These are phyloP conservation scores for Gossypioides kirkii DNA, from an alignment of 345 rosid species.

Conservation along the genomic window DNA sequence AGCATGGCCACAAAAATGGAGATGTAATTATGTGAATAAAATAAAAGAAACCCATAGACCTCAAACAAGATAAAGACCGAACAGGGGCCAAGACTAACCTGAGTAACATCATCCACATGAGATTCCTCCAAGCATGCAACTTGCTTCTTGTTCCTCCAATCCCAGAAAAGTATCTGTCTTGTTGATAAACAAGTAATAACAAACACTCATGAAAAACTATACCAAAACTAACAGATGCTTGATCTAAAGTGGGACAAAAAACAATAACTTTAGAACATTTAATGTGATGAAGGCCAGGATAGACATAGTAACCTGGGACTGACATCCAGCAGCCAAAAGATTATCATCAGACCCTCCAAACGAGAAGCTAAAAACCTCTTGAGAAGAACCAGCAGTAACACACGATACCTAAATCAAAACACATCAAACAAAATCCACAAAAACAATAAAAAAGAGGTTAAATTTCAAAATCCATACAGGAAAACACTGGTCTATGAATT, in stretches of 20 bases:
- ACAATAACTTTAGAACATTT: background rate
- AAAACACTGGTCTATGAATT: background rate
- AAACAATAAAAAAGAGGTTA: background rate
- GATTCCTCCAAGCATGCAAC: conserved; percentile 91
- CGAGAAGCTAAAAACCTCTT: conserved; percentile 75
- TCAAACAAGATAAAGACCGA: background rate
- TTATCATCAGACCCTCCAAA: conserved; percentile 66
- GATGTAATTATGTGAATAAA: background rate
- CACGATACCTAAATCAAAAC: conserved; percentile 49
- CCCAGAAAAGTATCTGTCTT: conserved; percentile 74
- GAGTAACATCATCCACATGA: conserved; percentile 85
- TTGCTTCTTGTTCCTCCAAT: conserved; percentile 90
- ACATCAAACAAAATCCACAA: background rate
- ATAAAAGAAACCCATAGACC: background rate
- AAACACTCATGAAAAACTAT: background rate
- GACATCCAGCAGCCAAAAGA: conserved; percentile 82
- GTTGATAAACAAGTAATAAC: conserved; percentile 12
- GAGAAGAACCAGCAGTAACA: conserved; percentile 40
- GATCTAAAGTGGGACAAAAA: conserved; percentile 4
- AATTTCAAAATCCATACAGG: background rate
- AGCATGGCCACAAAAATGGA: background rate
- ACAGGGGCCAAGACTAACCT: conserved; percentile 36
- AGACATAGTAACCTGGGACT: conserved; percentile 56
- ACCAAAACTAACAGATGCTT: background rate
- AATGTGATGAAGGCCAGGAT: background rate